Evolutionary conservation across 306 rosid species (phyloP).

Genomic region (Canavalia ensiformis): DNA sequence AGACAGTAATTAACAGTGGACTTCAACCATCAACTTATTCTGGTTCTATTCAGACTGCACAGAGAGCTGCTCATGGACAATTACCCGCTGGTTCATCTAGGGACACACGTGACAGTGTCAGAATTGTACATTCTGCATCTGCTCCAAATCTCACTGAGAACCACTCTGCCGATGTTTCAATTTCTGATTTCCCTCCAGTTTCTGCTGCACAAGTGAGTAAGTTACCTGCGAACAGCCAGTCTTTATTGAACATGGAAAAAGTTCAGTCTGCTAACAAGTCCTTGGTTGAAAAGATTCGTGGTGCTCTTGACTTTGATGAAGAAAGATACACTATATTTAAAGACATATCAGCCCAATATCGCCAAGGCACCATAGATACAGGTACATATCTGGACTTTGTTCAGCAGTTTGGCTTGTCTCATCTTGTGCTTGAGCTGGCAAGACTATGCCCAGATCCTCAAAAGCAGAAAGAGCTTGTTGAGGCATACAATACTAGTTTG

Average conservation of each 20-base stretch:
- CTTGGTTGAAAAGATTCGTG: constrained; percentile 84
- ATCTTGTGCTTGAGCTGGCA: constrained; percentile 88
- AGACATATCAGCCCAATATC: constrained; percentile 85
- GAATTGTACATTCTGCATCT: constrained; percentile 77
- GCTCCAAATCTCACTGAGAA: constrained; percentile 81
- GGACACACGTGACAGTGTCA: constrained; percentile 58
- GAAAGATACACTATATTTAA: constrained; percentile 75
- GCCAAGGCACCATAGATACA: constrained; percentile 82
- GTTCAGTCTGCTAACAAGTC: constrained; percentile 93
- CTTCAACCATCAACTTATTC: constrained; percentile 56
- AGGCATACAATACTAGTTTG: constrained; percentile 63
- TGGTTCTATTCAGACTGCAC: constrained; percentile 60
- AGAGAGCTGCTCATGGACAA: constrained; percentile 55
- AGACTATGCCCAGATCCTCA: constrained; percentile 80
- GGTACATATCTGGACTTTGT: constrained; percentile 75
- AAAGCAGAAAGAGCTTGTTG: constrained; percentile 87
- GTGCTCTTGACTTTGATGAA: constrained; percentile 83
- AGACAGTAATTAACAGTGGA: constrained; percentile 39
- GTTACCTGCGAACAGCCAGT: constrained; percentile 62
- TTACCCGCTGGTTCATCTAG: constrained; percentile 61
- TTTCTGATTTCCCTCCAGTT: constrained; percentile 87
- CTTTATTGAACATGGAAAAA: constrained; percentile 56
- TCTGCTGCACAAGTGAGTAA: constrained; percentile 68
- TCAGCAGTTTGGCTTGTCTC: constrained; percentile 82
- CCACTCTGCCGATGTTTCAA: constrained; percentile 60